A percentile compares a stretch with the other conserved stretches of the same genome.
These are phyloP conservation scores for Acanthamoeba culbertsoni DNA, from an alignment of 208 protist species.

Conservation along the genomic window DNA sequence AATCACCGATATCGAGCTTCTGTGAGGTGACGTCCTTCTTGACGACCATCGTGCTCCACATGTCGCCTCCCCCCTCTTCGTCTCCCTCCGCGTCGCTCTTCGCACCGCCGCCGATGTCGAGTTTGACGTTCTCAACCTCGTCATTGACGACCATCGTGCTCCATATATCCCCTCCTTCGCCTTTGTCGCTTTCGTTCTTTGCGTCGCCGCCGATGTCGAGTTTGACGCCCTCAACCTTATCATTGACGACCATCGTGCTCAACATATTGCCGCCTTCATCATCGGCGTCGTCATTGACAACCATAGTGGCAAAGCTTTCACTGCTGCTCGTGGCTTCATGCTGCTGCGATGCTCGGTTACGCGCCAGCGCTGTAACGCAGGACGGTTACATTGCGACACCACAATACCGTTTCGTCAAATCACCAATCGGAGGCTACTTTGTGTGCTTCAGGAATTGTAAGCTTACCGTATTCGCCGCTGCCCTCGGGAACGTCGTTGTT, in stretches of 20 bases:
- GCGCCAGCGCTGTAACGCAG: neutral
- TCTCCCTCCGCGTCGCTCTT: neutral
- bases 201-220: neutral
- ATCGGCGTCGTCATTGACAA: neutral
- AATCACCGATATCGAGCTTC: neutral
- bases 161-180: neutral
- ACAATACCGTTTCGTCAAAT: neutral
- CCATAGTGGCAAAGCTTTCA: neutral
- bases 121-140: neutral
- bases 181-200: neutral
- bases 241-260: constrained; percentile 5
- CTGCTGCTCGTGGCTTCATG: neutral
- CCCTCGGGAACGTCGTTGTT: neutral
- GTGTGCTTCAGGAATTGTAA: neutral
- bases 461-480: neutral
- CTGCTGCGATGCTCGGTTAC: neutral
- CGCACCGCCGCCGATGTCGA: neutral
- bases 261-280: neutral
- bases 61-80: neutral
- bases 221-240: neutral
- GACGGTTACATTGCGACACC: too few species aligned
- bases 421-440: neutral
- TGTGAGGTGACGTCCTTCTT: neutral
- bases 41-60: constrained; percentile 14
- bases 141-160: constrained; percentile 3